Evolutionary conservation across 148 eudicot species (phyloP).

Genomic region (Simmondsia chinensis): DNA sequence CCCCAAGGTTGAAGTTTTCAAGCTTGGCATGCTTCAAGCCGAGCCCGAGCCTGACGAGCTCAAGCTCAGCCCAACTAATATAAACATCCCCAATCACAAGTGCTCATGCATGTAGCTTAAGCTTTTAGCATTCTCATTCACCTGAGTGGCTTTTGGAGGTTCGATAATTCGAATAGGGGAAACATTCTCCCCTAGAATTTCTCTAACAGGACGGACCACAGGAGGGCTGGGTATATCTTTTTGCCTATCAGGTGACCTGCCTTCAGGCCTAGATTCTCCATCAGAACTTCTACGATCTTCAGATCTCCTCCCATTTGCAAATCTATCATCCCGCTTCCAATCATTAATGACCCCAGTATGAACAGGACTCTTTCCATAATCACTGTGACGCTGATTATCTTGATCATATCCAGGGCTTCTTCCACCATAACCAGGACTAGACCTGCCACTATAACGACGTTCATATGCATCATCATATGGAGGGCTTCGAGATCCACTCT

Average conservation of each 20-base stretch:
- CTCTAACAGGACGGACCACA: conserved; percentile 66
- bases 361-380: conserved; percentile 60
- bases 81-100: background rate
- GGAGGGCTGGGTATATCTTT: conserved; percentile 60
- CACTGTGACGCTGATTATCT: conserved; percentile 38
- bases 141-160: conserved; percentile 87
- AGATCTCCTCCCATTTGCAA: conserved; percentile 64
- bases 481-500: conserved; percentile 77
- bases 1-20: too few relatives aligned
- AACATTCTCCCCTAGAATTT: conserved; percentile 75
- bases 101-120: background rate
- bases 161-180: conserved; percentile 70
- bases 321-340: conserved; percentile 90
- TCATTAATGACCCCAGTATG: conserved; percentile 59
- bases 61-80: too few relatives aligned
- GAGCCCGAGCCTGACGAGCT: too few relatives aligned
- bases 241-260: conserved; percentile 70
- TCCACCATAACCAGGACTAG: conserved; percentile 68
- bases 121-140: conserved; percentile 16
- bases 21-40: too few relatives aligned
- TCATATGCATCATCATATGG: conserved; percentile 53
- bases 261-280: conserved; percentile 57
- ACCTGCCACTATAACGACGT: conserved; percentile 57
- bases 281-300: conserved; percentile 57
- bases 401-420: conserved; percentile 82